Evolutionary conservation across 805 yeast genomes (phyloP), one percentile per base, ranked within the genome.

Genomic region (Candida boleticola): DNA sequence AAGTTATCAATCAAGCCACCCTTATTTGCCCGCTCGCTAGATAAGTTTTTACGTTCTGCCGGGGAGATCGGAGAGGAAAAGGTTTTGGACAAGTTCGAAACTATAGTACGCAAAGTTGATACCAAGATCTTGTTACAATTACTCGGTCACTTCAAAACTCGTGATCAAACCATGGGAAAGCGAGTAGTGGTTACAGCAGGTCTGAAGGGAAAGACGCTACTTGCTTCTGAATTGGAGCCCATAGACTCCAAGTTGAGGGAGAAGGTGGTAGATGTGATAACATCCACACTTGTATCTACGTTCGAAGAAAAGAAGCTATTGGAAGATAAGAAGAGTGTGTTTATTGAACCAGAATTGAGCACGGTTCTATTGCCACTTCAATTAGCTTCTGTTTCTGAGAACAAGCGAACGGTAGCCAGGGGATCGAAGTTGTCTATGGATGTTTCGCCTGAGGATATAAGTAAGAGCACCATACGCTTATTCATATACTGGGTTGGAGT

Each of bases 401-500:
- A 26, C 11, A 43, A 37, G 14, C 29, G 38, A 23, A 33, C 49
- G 17, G 19, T 46, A 22, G 40, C 43, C 13, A 41, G 47, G 11
- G 49, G 47, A 1, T 43, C 49, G 2, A 31, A 34, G 10, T 11
- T 45, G 2, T 29, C 44, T 5, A n/a, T 37, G 11, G 40, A 40
- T n/a, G 9, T 4, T 14, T 29, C 20, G 18, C 26, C 29, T 11
- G 35, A 18, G 20, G 46, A 40, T 13, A 21, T 23, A 20, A 37
- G 27, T 7, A 43, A 40, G 20, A 36, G 29, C 3, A 37, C 29
- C 2, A 13, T 46, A 11, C n/a, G 47, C 18, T 34, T 46, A n/a
- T 44, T 46, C 18, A 17, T 37, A 9, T 37, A 46, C 32, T 46
- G 49, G 47, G 32, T 41, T 18, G 49, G 49, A 19, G 5, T 13